Conservation (phyloP, 768 basidiomycete genomes). For the Tylopilus sp. region DNA sequence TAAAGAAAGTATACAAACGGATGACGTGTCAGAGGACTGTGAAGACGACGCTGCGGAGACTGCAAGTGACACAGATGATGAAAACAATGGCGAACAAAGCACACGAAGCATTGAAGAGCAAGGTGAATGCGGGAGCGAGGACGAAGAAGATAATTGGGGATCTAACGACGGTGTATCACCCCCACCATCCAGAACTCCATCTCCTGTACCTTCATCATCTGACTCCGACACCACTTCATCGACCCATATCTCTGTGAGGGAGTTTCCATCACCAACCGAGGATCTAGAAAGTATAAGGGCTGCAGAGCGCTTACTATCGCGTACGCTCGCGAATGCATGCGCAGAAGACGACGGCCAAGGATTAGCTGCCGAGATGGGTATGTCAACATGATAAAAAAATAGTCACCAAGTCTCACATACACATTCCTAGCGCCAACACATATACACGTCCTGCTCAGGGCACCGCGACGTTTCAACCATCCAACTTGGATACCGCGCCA, state of each 20-base stretch:
- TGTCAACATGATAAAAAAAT: neutral
- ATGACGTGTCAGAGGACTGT: neutral
- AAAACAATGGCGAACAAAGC: conserved; percentile 9
- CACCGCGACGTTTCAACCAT: conserved; percentile 45
- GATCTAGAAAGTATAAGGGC: conserved; percentile 33
- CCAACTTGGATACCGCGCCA: conserved; percentile 48
- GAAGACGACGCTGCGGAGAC: neutral
- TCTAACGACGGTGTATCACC: conserved; percentile 11
- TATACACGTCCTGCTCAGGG: conserved; percentile 44
- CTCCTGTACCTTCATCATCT: conserved; percentile 19
- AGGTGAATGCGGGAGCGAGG: conserved; percentile 6
- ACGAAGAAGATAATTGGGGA: neutral
- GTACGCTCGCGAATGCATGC: conserved; percentile 42
- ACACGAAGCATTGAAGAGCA: conserved; percentile 7
- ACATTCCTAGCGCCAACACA: conserved; percentile 41
- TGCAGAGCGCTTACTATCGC: conserved; percentile 42
- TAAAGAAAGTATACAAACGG: conserved; percentile 22
- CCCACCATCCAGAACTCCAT: conserved; percentile 27
- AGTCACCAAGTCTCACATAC: neutral
- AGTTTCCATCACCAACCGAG: conserved; percentile 20
- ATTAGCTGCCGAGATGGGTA: conserved; percentile 41
- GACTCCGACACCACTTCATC: conserved; percentile 25
- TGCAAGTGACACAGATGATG: conserved; percentile 1
- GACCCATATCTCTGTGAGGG: neutral
- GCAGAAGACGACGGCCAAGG: conserved; percentile 39